Evolutionary conservation across 805 yeast genomes (phyloP), one percentile per base, ranked within the genome.

Genomic region (Isabelozyma rhagii): DNA sequence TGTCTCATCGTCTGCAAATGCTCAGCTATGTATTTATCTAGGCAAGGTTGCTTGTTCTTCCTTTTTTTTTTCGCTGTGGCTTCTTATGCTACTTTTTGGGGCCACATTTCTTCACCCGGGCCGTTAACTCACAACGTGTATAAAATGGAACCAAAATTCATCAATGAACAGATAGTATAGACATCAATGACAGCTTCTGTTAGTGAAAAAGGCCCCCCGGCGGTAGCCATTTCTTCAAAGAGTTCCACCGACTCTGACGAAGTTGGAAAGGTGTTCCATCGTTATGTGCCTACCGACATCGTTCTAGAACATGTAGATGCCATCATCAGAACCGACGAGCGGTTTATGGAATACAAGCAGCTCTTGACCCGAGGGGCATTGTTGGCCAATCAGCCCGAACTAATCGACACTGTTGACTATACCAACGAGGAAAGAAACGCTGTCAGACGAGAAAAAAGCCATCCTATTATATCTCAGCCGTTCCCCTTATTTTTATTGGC

Each of bases 401-500:
- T 31, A 10, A 31, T 31, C n/a, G 36, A 31, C 8, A 31, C 36
- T 31, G n/a, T 5, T 31, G 36, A 31, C 36, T 31, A 31, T 13
- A 31, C n/a, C n/a, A 13, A 31, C n/a, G 36, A 31, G 10, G 36
- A 31, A 31, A 31, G 36, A 31, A 10, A 10, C 8, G 36, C 36
- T 31, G 2, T 31, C n/a, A 9, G n/a, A 31, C 10, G 36, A 31
- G 36, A 31, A 31, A 31, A 31, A 31, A 31, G 36, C 36, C 36
- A 31, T 31, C 36, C 36, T 4, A 31, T 31, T 31, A 31, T 31
- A 5, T 31, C 36, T 3, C 36, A 31, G 36, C 36, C 36, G 8
- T 31, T 31, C 43, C 17, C 43, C 3, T 17, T 40, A 40, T 40
- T 40, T 17, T 40, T 31, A 8, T 48, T 51, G 10, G 54, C 51